Percentiles rank a stretch among this genome's conserved stretches.
These are phyloP conservation scores for Spathaspora passalidarum DNA, from an alignment of 805 yeast genomes.

Conservation along the genomic window DNA sequence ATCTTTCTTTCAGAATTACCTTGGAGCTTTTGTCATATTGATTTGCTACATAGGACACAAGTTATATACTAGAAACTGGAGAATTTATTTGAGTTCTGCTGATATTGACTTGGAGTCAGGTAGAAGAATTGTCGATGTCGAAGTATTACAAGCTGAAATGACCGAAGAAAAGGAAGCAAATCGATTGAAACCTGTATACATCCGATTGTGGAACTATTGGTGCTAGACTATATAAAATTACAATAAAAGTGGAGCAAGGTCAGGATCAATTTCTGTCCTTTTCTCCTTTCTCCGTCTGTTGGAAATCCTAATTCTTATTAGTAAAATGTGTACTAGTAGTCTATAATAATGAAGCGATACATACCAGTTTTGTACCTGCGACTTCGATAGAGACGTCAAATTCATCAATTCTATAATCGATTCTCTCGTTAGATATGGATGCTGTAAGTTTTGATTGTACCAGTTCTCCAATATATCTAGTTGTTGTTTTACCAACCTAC, in stretches of 20 bases:
- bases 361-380: constrained; percentile 25
- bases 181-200: constrained; percentile 20
- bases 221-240: constrained; percentile 5
- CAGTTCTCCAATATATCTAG: constrained; percentile 6
- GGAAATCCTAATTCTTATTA: constrained; percentile 38
- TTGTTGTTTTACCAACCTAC: constrained; percentile 1
- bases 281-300: constrained; percentile 48
- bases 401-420: constrained; percentile 2
- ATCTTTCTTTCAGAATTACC: constrained; percentile 38
- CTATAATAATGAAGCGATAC: constrained; percentile 3
- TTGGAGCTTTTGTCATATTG: constrained; percentile 29
- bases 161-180: constrained; percentile 30
- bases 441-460: constrained; percentile 3
- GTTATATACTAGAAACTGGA: constrained; percentile 28
- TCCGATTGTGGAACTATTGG: constrained; percentile 20
- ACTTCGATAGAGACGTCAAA: constrained; percentile 73
- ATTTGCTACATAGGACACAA: constrained; percentile 41
- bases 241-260: constrained; percentile 1
- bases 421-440: constrained; percentile 7
- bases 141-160: constrained; percentile 30
- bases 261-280: constrained; percentile 2
- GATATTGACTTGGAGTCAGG: constrained; percentile 39
- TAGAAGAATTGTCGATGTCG: constrained; percentile 28
- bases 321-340: background rate
- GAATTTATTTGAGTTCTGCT: constrained; percentile 24